A percentile compares a stretch with the other conserved stretches of the same genome.
phyloP scores from a whole-genome alignment of 1,284 basidiomycete genomes.

The Gomphus sp. region DNA sequence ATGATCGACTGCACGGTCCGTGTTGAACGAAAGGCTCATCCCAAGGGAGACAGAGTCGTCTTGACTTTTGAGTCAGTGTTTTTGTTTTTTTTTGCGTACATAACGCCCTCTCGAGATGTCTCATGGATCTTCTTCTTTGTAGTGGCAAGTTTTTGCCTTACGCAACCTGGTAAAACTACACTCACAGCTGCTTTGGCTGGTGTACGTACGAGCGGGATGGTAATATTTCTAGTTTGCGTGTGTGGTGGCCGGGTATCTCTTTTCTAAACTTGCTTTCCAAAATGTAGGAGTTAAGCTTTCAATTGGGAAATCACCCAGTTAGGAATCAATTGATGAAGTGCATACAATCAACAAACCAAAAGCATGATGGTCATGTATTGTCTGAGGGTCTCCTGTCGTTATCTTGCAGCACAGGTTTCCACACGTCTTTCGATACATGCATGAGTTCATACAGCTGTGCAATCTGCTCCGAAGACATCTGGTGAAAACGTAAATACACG shows the following conservation, averaged over 20 bases:
- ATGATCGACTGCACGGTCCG: constrained; percentile 80
- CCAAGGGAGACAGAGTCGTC: constrained; percentile 75
- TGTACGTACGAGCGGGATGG: no score
- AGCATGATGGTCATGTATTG: neutral
- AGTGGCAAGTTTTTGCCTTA: constrained; percentile 73
- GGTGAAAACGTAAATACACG: constrained; percentile 1
- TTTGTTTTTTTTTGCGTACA: constrained; percentile 10
- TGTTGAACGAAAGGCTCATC: constrained; percentile 67
- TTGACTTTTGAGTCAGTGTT: constrained; percentile 78
- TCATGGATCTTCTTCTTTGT: neutral
- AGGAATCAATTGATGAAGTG: neutral
- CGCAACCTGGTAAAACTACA: constrained; percentile 44
- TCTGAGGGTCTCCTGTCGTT: neutral
- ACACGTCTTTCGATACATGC: constrained; percentile 80
- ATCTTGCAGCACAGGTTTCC: constrained; percentile 37
- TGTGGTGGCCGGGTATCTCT: neutral
- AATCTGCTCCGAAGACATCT: constrained; percentile 85
- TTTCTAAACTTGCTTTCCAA: neutral
- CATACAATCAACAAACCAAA: neutral
- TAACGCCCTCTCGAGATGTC: neutral
- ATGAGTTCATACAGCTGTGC: constrained; percentile 89
- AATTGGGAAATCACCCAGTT: neutral
- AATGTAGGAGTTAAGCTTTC: neutral
- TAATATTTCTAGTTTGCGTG: neutral
- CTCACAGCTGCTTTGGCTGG: neutral